Percentiles rank a stretch among this genome's conserved stretches.
Evolutionary conservation across 2,329 filamentous ascomycete genomes (phyloP).

Genomic region (Nigrospora oryzae): DNA sequence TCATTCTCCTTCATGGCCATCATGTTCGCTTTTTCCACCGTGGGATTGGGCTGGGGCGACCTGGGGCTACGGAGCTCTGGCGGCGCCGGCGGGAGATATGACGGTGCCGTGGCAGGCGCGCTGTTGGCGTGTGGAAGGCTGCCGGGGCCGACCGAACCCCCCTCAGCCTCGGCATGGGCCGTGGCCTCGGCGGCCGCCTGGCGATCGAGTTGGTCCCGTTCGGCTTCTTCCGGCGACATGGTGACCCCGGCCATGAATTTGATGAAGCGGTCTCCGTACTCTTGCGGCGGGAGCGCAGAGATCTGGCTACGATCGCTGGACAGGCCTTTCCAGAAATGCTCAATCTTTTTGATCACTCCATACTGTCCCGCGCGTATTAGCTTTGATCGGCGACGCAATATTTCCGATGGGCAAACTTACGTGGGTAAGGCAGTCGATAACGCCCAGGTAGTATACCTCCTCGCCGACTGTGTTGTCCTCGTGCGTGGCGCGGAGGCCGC

Average conservation of each 20-base stretch:
- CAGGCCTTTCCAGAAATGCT: slow-evolving; percentile 95
- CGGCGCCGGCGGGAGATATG: slow-evolving; percentile 21
- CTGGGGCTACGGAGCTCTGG: slow-evolving; percentile 20
- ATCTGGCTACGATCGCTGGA: slow-evolving; percentile 79
- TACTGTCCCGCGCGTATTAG: slow-evolving; percentile 48
- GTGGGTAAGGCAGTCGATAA: slow-evolving; percentile 96
- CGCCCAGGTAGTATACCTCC: slow-evolving; percentile 95
- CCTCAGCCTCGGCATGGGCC: slow-evolving; percentile 18
- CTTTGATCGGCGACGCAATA: not conserved
- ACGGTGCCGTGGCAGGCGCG: slow-evolving; percentile 14
- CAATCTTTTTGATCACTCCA: slow-evolving; percentile 85
- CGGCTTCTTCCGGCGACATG: slow-evolving; percentile 79
- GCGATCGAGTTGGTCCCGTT: slow-evolving; percentile 51
- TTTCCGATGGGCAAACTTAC: slow-evolving; percentile 45
- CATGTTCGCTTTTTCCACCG: slow-evolving; percentile 17
- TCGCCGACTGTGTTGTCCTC: slow-evolving; percentile 79
- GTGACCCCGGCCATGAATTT: slow-evolving; percentile 88
- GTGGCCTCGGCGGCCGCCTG: slow-evolving; percentile 41
- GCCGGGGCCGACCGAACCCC: slow-evolving; percentile 19
- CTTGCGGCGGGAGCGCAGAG: slow-evolving; percentile 80
- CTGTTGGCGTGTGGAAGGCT: slow-evolving; percentile 5
- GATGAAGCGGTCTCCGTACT: slow-evolving; percentile 90
- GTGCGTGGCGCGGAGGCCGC: slow-evolving; percentile 86
- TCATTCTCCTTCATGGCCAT: slow-evolving; percentile 19
- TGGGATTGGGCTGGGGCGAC: slow-evolving; percentile 20